Evolutionary conservation across 2,329 filamentous ascomycete species (phyloP), one percentile per base, ranked within the genome.

Genomic region (Aureobasidium sp.): DNA sequence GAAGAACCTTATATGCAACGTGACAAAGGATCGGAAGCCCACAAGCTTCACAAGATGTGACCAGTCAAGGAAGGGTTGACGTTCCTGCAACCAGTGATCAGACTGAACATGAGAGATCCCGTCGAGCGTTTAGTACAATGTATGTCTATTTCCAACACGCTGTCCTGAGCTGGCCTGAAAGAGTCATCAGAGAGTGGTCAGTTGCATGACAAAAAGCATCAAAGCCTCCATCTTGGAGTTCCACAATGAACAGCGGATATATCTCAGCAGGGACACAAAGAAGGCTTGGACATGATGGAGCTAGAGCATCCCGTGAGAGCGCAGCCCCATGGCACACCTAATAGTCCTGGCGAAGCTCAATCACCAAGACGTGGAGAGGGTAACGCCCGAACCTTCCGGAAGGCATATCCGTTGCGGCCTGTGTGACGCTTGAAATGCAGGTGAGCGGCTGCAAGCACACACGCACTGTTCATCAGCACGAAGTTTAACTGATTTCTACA

Each of bases 191-290:
- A 51, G 44, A 60, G 44, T 60, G 57, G 57, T 60, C 57, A 60
- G 37, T 51, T 27, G 44, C 57, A 60, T 60, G 57, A 60, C 57
- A 60, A 51, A 60, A 51, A 49, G 36, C 36, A 60, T 48, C 29
- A 58, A 31, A 48, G 31, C 31, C 27, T 29, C 41, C 55, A 39
- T 37, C 3, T n/a, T 22, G n/a, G 15, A 31, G 57, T 60, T 20
- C 7, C 57, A 60, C 57, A 51, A 60, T 60, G 45, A 44, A 47
- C 57, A 60, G 57, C 57, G 29, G 45, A 51, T 51, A 60, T 51
- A 60, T 48, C 42, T 48, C 44, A 59, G 45, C 44, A 60, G 37
- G 44, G 25, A 34, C 22, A 60, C 57, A 60, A 51, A 49, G 57
- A 60, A 31, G 57, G 57, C 57, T 51, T 60, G 34, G 44, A 60